Conservation (phyloP, 352 stramenopile species). For the Phytopythium kandeliae region DNA sequence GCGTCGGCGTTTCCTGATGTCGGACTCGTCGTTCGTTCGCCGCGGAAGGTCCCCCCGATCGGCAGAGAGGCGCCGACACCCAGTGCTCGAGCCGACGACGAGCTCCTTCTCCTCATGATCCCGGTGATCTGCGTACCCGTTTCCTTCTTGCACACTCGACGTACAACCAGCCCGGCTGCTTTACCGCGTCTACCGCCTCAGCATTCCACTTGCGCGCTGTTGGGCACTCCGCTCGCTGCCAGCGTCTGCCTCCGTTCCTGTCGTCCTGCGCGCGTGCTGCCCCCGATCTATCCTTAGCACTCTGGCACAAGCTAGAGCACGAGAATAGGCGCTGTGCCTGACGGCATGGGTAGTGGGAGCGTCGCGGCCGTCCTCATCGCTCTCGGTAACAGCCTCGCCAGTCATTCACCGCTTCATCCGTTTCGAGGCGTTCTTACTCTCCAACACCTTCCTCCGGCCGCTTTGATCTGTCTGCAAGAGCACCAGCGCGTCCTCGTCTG, state of each 20-base stretch:
- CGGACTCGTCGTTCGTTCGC: not conserved
- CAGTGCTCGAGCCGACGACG: not conserved
- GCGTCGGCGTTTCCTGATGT: not conserved
- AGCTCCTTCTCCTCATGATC: not conserved
- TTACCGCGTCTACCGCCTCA: not conserved
- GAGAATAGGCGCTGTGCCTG: not conserved
- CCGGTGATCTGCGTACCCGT: not conserved
- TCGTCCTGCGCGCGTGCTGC: not conserved
- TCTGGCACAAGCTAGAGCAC: not conserved
- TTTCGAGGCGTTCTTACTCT: no score
- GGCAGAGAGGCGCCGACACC: not conserved
- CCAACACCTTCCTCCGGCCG: no score
- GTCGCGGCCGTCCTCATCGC: no score
- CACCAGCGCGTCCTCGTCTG: slow-evolving; percentile 31
- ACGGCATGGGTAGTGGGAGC: no score
- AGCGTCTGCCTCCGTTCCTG: not conserved
- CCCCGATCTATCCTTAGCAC: slow-evolving; percentile 2
- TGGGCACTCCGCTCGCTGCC: not conserved
- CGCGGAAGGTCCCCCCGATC: not conserved
- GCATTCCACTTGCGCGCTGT: not conserved
- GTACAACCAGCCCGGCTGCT: not conserved
- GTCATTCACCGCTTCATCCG: no score
- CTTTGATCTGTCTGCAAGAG: slow-evolving; percentile 57
- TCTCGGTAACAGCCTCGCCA: slow-evolving; percentile 39
- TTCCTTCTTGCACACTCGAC: not conserved